phyloP scores from a whole-genome alignment of 192 early-diverging fungal species.

The Spizellomyces punctatus region DNA sequence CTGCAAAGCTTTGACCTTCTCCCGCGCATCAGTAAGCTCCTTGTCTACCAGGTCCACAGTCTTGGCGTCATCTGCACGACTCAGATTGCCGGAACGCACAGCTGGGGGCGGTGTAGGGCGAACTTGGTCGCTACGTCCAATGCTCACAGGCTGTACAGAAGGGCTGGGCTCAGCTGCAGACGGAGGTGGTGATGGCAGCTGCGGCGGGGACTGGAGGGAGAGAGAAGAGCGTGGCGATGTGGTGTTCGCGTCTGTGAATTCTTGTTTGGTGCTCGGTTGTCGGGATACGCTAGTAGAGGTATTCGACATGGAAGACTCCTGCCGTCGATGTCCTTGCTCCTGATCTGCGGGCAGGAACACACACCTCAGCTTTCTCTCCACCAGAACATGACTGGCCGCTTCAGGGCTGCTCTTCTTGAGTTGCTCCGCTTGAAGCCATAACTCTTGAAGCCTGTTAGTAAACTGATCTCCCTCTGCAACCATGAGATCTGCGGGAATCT shows the following conservation, averaged over 20 bases:
- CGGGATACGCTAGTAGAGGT: background rate
- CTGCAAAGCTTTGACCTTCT: constrained; percentile 45
- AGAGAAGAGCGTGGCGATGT: constrained; percentile 3
- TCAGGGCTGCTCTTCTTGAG: constrained; percentile 36
- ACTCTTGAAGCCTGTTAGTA: constrained; percentile 29
- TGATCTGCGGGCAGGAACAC: constrained; percentile 28
- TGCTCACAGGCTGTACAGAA: background rate
- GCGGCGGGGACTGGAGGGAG: background rate
- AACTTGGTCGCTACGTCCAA: background rate
- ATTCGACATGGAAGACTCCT: background rate
- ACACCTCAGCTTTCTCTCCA: constrained; percentile 51
- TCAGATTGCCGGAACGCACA: background rate
- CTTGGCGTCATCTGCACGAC: background rate
- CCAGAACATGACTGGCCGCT: constrained; percentile 33
- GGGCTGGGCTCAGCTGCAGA: constrained; percentile 1
- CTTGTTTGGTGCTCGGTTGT: constrained; percentile 5
- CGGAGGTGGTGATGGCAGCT: background rate
- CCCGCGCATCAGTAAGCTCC: constrained; percentile 38
- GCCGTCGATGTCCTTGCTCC: background rate
- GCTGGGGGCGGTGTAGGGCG: background rate
- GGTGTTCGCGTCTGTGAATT: background rate
- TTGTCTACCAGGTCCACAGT: constrained; percentile 3
- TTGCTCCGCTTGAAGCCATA: constrained; percentile 55
- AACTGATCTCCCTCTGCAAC: constrained; percentile 60
- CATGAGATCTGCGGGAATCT: constrained; percentile 70